phyloP scores from a whole-genome alignment of 2,329 filamentous ascomycete genomes.

The Beauveria medogensis region DNA sequence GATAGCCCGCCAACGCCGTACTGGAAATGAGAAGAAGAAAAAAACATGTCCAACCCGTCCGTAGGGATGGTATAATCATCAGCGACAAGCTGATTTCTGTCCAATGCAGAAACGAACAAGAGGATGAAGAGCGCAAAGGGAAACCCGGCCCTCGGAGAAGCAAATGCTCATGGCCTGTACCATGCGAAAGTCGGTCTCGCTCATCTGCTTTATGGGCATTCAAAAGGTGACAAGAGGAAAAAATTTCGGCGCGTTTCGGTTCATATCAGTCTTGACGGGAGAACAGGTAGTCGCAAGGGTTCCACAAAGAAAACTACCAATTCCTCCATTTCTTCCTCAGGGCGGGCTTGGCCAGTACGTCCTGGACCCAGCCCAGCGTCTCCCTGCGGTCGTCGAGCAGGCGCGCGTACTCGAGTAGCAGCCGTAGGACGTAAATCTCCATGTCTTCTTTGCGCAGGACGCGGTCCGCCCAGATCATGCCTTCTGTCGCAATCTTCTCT shows the following conservation, averaged over 20 bases:
- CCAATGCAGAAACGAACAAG: no score
- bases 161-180: background rate
- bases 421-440: conserved; percentile 59
- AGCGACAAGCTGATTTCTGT: background rate
- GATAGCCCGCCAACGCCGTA: background rate
- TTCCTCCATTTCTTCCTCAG: conserved; percentile 23
- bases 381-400: conserved; percentile 44
- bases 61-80: background rate
- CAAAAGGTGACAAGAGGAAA: background rate
- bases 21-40: background rate
- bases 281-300: background rate
- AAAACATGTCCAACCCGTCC: background rate
- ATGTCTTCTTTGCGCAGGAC: conserved; percentile 66
- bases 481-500: conserved; percentile 54
- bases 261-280: background rate
- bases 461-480: conserved; percentile 59
- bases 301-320: conserved; percentile 15
- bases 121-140: no score
- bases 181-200: background rate
- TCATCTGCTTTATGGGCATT: no score
- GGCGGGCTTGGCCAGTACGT: conserved; percentile 31
- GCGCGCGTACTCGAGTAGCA: conserved; percentile 57
- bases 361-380: conserved; percentile 47
- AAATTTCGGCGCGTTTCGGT: background rate
- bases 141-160: no score